These are phyloP conservation scores for Turnera subulata DNA, from an alignment of 345 rosid genomes.

Conservation along the genomic window DNA sequence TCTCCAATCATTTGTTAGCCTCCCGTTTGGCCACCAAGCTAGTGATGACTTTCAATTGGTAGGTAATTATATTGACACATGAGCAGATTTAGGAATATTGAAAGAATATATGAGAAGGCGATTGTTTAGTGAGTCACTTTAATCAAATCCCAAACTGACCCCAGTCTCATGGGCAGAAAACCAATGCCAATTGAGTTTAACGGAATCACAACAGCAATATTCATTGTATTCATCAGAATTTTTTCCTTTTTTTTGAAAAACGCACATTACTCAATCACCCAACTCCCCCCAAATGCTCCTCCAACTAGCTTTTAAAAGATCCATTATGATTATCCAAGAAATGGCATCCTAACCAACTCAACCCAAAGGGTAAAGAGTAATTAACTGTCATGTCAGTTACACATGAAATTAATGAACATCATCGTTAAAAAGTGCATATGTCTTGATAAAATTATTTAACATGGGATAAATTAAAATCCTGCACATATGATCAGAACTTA, in stretches of 20 bases:
- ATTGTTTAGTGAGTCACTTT: conserved; percentile 1
- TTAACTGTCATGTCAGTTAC: not conserved
- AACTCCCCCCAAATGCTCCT: conserved; percentile 4
- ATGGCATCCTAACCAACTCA: not conserved
- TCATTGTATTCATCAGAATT: conserved; percentile 10
- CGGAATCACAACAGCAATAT: conserved; percentile 1
- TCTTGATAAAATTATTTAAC: too few species aligned
- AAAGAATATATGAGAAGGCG: not conserved
- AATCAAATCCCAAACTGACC: not conserved
- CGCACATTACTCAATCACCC: not conserved
- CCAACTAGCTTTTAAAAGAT: not conserved
- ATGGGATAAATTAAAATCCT: too few species aligned
- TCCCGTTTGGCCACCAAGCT: conserved; percentile 27
- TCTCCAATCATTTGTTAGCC: conserved; percentile 41
- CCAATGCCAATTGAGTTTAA: conserved; percentile 8
- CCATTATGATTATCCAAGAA: not conserved
- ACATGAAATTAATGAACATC: too few species aligned
- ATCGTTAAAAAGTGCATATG: too few species aligned
- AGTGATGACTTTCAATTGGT: conserved; percentile 28
- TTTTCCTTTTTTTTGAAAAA: too few species aligned
- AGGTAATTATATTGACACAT: conserved; percentile 29
- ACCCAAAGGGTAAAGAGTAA: not conserved
- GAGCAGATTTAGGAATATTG: conserved; percentile 16
- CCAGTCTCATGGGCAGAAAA: not conserved
- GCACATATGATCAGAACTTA: too few species aligned